Evolutionary conservation across 2,329 filamentous ascomycete genomes (phyloP).

Genomic region (Colletotrichum brevisporum): DNA sequence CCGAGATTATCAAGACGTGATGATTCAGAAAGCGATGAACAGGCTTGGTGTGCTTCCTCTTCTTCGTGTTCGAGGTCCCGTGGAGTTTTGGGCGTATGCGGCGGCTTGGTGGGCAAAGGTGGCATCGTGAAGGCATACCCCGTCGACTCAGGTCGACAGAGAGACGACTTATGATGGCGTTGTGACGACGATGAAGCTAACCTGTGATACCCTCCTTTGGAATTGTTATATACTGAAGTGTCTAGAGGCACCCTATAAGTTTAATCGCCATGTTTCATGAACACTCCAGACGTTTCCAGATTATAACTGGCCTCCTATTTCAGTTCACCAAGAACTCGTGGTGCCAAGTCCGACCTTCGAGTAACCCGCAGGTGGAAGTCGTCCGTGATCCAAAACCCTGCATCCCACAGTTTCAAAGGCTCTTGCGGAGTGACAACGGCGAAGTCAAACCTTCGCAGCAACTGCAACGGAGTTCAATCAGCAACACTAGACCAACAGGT

Average conservation of each 20-base stretch:
- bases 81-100: neutral
- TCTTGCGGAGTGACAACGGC: constrained; percentile 41
- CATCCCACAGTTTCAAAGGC: constrained; percentile 41
- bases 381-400: constrained; percentile 42
- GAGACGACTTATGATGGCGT: no score
- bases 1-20: constrained; percentile 51
- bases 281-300: neutral
- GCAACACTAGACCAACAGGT: neutral
- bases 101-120: neutral
- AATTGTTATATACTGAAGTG: neutral
- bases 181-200: neutral
- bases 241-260: neutral
- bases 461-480: constrained; percentile 42
- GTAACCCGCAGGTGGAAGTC: constrained; percentile 44
- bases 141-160: neutral
- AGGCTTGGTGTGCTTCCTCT: neutral
- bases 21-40: no score
- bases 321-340: no score
- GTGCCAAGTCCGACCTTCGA: neutral
- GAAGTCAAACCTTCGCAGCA: constrained; percentile 43
- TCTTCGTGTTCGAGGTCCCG: neutral
- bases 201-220: neutral
- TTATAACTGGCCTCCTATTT: neutral
- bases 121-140: neutral
- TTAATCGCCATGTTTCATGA: neutral